Evolutionary conservation across 768 basidiomycete genomes (phyloP).

Genomic region (Mycena maculata): DNA sequence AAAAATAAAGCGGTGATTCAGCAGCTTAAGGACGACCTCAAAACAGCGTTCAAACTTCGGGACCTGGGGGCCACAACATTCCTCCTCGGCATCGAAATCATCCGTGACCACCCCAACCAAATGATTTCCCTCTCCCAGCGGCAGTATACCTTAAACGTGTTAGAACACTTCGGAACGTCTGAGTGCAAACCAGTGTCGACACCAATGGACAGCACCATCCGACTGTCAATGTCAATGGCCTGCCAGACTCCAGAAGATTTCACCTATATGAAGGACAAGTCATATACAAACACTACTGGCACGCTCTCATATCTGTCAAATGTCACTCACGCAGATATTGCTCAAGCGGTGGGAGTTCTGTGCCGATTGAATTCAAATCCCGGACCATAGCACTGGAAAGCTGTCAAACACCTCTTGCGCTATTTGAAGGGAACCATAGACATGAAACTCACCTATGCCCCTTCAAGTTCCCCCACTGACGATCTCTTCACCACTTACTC

Average conservation of each 20-base stretch:
- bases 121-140: not conserved
- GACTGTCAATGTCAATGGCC: not conserved
- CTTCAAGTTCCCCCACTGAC: not conserved
- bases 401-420: no score
- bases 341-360: slow-evolving; percentile 17
- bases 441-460: slow-evolving; percentile 15
- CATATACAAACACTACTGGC: not conserved
- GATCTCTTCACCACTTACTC: slow-evolving; percentile 36
- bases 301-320: not conserved
- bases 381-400: slow-evolving; percentile 36
- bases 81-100: not conserved
- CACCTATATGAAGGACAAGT: no score
- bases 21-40: no score
- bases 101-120: not conserved
- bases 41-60: slow-evolving; percentile 6
- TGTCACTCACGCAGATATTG: slow-evolving; percentile 9
- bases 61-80: slow-evolving; percentile 2
- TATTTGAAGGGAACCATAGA: slow-evolving; percentile 36
- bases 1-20: no score
- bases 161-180: not conserved
- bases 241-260: not conserved
- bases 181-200: not conserved
- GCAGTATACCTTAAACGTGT: not conserved
- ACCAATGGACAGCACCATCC: slow-evolving; percentile 1
- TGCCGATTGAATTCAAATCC: slow-evolving; percentile 36